Conservation (phyloP, 169 alveolate species). For the Plasmodium gonderi region DNA sequence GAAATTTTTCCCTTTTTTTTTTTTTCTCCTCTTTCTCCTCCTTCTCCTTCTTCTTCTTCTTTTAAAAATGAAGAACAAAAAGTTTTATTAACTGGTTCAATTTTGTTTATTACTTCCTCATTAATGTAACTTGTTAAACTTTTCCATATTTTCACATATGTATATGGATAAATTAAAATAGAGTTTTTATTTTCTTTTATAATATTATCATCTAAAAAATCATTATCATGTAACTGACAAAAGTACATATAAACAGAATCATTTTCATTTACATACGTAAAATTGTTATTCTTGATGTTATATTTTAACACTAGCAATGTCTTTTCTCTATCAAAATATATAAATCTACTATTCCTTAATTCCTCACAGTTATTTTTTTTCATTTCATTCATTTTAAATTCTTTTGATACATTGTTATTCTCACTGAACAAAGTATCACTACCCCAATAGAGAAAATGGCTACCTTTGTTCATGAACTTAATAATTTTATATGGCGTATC, state of each 20-base stretch:
- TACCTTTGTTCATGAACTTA: slow-evolving; percentile 60
- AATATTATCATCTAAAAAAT: slow-evolving; percentile 42
- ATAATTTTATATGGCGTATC: slow-evolving; percentile 50
- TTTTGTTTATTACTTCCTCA: slow-evolving; percentile 73
- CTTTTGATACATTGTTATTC: slow-evolving; percentile 28
- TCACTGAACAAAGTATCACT: slow-evolving; percentile 12
- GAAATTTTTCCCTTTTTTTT: background rate
- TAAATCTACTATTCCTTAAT: slow-evolving; percentile 67
- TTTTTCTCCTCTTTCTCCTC: too few species aligned
- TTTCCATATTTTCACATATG: slow-evolving; percentile 71
- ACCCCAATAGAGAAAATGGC: slow-evolving; percentile 72
- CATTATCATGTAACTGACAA: slow-evolving; percentile 41
- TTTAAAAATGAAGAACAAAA: slow-evolving; percentile 67
- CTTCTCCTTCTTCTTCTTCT: slow-evolving; percentile 5
- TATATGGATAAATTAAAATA: slow-evolving; percentile 55
- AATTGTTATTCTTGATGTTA: slow-evolving; percentile 25
- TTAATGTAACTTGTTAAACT: slow-evolving; percentile 70
- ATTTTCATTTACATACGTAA: slow-evolving; percentile 39
- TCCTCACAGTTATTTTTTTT: slow-evolving; percentile 74
- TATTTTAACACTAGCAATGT: slow-evolving; percentile 69
- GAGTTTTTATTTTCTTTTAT: slow-evolving; percentile 46
- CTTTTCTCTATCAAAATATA: slow-evolving; percentile 61
- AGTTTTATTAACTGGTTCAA: slow-evolving; percentile 75
- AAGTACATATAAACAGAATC: slow-evolving; percentile 54
- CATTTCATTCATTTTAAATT: slow-evolving; percentile 74